These are phyloP conservation scores for Pichia insulana DNA, from an alignment of 805 yeast genomes.

Conservation along the genomic window DNA sequence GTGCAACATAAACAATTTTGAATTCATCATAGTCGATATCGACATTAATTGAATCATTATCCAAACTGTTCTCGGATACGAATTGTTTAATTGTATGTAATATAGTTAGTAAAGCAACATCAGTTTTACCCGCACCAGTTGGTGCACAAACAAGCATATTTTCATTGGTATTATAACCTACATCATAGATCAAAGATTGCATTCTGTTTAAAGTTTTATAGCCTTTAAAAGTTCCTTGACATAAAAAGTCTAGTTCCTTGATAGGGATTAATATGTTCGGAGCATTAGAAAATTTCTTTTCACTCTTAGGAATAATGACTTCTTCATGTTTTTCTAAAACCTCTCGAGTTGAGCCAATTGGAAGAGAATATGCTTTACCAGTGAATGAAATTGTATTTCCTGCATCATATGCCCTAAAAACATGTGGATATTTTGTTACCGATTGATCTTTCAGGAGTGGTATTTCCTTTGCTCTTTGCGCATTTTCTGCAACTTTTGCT, in stretches of 20 bases:
- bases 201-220: constrained; percentile 74
- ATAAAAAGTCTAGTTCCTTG: constrained; percentile 59
- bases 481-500: constrained; percentile 43
- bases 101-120: constrained; percentile 77
- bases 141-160: constrained; percentile 97
- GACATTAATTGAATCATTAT: constrained; percentile 40
- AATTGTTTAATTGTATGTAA: constrained; percentile 72
- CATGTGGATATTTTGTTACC: constrained; percentile 71
- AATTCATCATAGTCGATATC: constrained; percentile 76
- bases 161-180: constrained; percentile 87
- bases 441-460: constrained; percentile 37
- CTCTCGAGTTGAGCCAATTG: constrained; percentile 67
- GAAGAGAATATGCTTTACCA: constrained; percentile 74
- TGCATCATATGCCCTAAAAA: constrained; percentile 61
- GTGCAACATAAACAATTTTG: constrained; percentile 89
- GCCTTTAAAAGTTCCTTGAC: constrained; percentile 76
- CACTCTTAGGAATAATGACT: constrained; percentile 71
- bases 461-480: constrained; percentile 39
- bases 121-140: constrained; percentile 97
- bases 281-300: constrained; percentile 32
- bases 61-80: constrained; percentile 37
- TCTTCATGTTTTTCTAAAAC: constrained; percentile 58
- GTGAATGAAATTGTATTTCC: constrained; percentile 65
- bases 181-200: constrained; percentile 86
- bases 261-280: constrained; percentile 48